phyloP scores from a whole-genome alignment of 2,329 filamentous ascomycete genomes.

The Pseudogymnoascus sp. region DNA sequence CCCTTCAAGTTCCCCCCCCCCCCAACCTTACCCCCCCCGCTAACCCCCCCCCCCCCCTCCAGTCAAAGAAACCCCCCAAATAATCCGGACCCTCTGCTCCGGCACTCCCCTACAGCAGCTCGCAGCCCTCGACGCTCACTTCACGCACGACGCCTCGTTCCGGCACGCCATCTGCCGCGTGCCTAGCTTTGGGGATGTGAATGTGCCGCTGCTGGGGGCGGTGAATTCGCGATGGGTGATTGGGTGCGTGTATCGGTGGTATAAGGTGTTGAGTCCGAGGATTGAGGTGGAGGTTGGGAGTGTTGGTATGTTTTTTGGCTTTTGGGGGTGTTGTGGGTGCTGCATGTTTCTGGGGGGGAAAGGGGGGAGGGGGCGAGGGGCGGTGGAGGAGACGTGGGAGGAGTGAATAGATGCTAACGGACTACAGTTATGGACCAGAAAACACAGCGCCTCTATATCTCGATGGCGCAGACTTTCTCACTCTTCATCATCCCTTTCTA shows the following conservation, averaged over 20 bases:
- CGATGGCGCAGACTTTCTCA: conserved; percentile 65
- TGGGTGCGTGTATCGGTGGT: conserved; percentile 68
- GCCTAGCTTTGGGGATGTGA: conserved; percentile 38
- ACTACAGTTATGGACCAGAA: conserved; percentile 56
- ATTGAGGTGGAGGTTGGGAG: conserved; percentile 61
- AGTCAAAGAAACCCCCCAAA: conserved; percentile 51
- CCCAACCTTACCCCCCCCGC: neutral
- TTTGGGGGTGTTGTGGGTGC: neutral
- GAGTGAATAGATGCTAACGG: neutral
- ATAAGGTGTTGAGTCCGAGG: conserved; percentile 70
- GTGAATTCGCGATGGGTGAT: conserved; percentile 60
- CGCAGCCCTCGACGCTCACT: conserved; percentile 60
- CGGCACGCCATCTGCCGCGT: conserved; percentile 72
- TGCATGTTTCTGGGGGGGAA: no score
- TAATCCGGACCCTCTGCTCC: conserved; percentile 63
- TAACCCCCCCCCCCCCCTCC: neutral
- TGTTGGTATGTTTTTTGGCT: conserved; percentile 34
- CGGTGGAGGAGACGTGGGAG: neutral
- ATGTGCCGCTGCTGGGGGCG: conserved; percentile 33
- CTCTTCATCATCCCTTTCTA: conserved; percentile 74
- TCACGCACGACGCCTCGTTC: conserved; percentile 63
- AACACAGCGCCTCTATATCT: conserved; percentile 62
- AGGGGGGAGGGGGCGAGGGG: neutral
- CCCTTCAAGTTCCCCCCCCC: neutral
- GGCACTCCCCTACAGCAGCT: conserved; percentile 58